phyloP scores from a whole-genome alignment of 345 rosid genomes.

The Acer campestre region DNA sequence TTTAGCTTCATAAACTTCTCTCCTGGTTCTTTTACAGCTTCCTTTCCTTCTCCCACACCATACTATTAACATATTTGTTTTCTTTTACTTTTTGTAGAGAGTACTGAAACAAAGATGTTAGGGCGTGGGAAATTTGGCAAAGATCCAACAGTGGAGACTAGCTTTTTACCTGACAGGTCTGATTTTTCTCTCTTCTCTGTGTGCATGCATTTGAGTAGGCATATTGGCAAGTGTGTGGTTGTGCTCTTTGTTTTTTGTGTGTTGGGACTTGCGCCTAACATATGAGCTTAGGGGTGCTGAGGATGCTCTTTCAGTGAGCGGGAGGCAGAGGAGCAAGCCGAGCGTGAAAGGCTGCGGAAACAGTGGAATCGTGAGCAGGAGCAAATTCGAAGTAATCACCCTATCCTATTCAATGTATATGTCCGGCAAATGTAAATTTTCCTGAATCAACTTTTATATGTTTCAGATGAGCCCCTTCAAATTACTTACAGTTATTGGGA shows the following conservation, averaged over 20 bases:
- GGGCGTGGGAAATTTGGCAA: constrained; percentile 74
- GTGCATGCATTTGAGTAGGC: background rate
- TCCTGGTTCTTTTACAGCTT: background rate
- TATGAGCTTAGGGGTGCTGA: constrained; percentile 67
- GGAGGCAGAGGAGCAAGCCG: constrained; percentile 99
- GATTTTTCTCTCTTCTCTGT: constrained; percentile 21
- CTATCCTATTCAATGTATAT: background rate
- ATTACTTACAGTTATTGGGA: constrained; percentile 99
- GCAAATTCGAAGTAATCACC: constrained; percentile 72
- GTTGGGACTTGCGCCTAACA: constrained; percentile 42
- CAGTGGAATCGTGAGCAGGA: constrained; percentile 91
- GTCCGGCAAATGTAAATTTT: constrained; percentile 6
- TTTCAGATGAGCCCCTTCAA: constrained; percentile 87
- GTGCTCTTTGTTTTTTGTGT: background rate
- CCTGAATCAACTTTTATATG: constrained; percentile 21
- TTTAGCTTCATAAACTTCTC: background rate
- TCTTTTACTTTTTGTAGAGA: constrained; percentile 31
- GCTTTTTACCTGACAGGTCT: constrained; percentile 97
- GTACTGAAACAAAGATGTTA: constrained; percentile 40
- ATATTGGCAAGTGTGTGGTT: constrained; percentile 14
- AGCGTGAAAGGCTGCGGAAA: constrained; percentile 90
- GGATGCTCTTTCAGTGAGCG: constrained; percentile 96
- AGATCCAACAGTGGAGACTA: constrained; percentile 96
- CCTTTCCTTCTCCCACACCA: background rate
- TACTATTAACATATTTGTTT: background rate